Conservation (phyloP, 495 filamentous ascomycete species). For the Astrocystis sublimbata region DNA sequence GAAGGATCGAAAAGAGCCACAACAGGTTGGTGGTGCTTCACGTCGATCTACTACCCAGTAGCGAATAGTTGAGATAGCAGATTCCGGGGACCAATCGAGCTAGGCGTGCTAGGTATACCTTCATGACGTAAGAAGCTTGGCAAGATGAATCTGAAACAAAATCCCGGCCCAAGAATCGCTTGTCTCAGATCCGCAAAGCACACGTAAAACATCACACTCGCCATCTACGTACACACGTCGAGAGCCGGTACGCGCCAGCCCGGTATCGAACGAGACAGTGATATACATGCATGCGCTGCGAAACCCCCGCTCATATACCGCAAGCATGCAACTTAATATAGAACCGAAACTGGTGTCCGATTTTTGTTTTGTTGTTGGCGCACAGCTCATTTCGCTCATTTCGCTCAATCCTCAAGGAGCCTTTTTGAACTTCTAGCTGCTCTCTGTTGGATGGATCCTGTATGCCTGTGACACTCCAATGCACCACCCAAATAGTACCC, state of each 20-base stretch:
- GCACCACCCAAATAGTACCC: no score
- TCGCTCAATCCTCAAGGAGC: no score
- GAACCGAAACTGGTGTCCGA: background rate
- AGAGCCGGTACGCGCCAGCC: background rate
- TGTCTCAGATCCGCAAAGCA: slow-evolving; percentile 10
- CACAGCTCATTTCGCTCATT: background rate
- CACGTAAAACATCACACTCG: background rate
- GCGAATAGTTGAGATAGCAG: no score
- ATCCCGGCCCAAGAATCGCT: background rate
- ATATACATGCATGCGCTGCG: background rate
- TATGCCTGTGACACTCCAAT: no score
- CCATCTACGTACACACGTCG: background rate
- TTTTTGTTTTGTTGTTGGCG: background rate
- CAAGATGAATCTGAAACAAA: slow-evolving; percentile 7
- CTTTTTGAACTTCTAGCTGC: no score
- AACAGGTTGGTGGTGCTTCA: no score
- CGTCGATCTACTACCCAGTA: no score
- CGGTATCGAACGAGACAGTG: background rate
- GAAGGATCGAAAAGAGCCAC: no score
- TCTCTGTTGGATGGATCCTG: no score
- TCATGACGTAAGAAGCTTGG: slow-evolving; percentile 7
- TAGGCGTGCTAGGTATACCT: no score
- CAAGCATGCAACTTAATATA: background rate
- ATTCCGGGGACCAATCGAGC: no score
- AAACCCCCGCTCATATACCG: background rate